Evolutionary conservation across 495 filamentous ascomycete genomes (phyloP).

Genomic region (Penicillium fimorum): DNA sequence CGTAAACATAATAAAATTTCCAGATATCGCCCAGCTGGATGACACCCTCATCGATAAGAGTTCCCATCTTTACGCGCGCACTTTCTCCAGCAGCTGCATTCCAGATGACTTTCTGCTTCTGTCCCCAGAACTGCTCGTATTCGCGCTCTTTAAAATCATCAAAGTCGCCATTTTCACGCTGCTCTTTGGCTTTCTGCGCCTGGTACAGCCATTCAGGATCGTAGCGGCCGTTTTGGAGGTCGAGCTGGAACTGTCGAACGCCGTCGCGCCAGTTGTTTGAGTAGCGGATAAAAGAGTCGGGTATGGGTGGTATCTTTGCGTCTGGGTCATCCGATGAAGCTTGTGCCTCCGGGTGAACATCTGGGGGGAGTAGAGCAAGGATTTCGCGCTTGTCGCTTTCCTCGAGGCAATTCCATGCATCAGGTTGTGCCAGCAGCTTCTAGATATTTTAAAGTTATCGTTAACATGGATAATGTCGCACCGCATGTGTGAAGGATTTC

Average conservation of each 20-base stretch:
- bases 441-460: slow-evolving; percentile 25
- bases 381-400: slow-evolving; percentile 55
- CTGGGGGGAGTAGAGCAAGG: slow-evolving; percentile 54
- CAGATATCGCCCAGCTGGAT: slow-evolving; percentile 54
- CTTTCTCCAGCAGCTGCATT: slow-evolving; percentile 47
- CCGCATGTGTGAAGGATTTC: background rate
- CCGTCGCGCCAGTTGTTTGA: slow-evolving; percentile 50
- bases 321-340: slow-evolving; percentile 31
- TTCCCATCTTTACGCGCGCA: slow-evolving; percentile 47
- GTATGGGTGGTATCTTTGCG: slow-evolving; percentile 39
- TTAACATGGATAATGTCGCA: slow-evolving; percentile 1
- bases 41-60: slow-evolving; percentile 44
- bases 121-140: slow-evolving; percentile 69
- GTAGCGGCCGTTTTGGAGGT: slow-evolving; percentile 60
- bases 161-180: slow-evolving; percentile 65
- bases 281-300: slow-evolving; percentile 49
- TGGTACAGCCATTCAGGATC: slow-evolving; percentile 64
- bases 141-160: slow-evolving; percentile 64
- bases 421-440: slow-evolving; percentile 55
- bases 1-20: slow-evolving; percentile 39
- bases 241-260: slow-evolving; percentile 55
- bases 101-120: slow-evolving; percentile 52
- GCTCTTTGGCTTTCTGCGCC: slow-evolving; percentile 60
- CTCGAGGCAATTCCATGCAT: slow-evolving; percentile 58
- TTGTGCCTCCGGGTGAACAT: slow-evolving; percentile 38